Conservation (phyloP, 1,284 basidiomycete genomes). For the Omphalotus olearius region DNA sequence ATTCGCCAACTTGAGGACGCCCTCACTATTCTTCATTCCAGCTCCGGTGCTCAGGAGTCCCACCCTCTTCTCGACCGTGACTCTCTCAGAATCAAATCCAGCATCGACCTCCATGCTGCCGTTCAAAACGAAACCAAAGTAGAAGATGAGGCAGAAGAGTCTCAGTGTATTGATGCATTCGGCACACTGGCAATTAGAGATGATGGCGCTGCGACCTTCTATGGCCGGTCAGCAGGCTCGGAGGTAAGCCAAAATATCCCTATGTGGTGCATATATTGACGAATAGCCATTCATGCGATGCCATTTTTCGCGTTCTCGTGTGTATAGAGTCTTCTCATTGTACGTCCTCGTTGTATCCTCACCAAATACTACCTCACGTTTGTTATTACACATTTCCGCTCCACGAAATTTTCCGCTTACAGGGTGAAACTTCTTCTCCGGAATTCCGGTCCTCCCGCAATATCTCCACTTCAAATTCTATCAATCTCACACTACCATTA, state of each 20-base stretch:
- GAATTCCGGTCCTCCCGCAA: constrained; percentile 11
- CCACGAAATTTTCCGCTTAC: background rate
- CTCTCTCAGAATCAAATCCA: constrained; percentile 65
- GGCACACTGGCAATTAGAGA: constrained; percentile 60
- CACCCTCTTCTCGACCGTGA: constrained; percentile 64
- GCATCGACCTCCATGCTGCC: constrained; percentile 56
- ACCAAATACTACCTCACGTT: constrained; percentile 1
- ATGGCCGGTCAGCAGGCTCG: constrained; percentile 59
- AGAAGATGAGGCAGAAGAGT: constrained; percentile 36
- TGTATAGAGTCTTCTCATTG: constrained; percentile 46
- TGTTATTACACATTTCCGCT: constrained; percentile 11
- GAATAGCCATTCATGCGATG: background rate
- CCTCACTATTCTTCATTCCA: constrained; percentile 54
- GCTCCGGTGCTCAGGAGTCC: constrained; percentile 37
- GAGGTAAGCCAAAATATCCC: constrained; percentile 38
- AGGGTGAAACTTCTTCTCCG: constrained; percentile 30
- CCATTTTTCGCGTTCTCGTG: constrained; percentile 6
- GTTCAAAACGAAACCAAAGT: constrained; percentile 27
- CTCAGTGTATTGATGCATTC: constrained; percentile 52
- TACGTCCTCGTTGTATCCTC: constrained; percentile 25
- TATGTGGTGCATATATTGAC: background rate
- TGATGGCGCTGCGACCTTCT: constrained; percentile 61
- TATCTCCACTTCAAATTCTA: background rate
- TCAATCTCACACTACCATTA: background rate
- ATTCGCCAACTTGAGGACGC: constrained; percentile 76